These are phyloP conservation scores for Aschersonia sp. DNA, from an alignment of 2,329 filamentous ascomycete genomes.

Conservation along the genomic window DNA sequence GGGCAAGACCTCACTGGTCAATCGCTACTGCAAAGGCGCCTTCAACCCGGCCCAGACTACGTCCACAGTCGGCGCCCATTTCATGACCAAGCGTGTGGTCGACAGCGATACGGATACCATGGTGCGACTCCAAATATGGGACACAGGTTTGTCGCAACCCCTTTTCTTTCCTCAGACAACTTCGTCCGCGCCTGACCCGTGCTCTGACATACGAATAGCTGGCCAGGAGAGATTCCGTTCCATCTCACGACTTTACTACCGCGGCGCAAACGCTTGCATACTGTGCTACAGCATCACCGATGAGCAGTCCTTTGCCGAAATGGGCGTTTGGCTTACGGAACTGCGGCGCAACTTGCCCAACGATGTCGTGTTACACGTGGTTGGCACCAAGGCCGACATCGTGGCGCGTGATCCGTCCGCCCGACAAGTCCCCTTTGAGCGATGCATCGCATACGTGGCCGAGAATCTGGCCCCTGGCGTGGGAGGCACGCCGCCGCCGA, in stretches of 20 bases:
- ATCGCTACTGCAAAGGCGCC: slow-evolving; percentile 59
- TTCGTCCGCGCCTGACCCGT: neutral
- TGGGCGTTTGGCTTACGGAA: slow-evolving; percentile 83
- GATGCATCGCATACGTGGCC: slow-evolving; percentile 89
- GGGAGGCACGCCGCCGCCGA: slow-evolving; percentile 52
- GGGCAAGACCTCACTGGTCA: slow-evolving; percentile 66
- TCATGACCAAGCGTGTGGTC: slow-evolving; percentile 65
- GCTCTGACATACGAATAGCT: slow-evolving; percentile 25
- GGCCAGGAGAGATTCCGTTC: slow-evolving; percentile 92
- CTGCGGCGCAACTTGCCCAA: slow-evolving; percentile 63
- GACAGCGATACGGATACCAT: slow-evolving; percentile 76
- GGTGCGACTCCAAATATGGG: slow-evolving; percentile 91
- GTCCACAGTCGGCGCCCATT: slow-evolving; percentile 68
- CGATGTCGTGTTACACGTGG: slow-evolving; percentile 82
- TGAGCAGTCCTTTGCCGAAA: slow-evolving; percentile 72
- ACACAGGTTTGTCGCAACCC: slow-evolving; percentile 45
- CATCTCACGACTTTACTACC: slow-evolving; percentile 92
- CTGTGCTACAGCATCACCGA: slow-evolving; percentile 92
- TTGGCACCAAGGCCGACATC: slow-evolving; percentile 86
- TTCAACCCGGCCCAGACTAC: slow-evolving; percentile 51
- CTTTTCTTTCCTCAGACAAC: neutral
- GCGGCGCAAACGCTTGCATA: slow-evolving; percentile 85
- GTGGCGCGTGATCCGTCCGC: slow-evolving; percentile 68
- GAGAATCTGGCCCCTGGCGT: slow-evolving; percentile 71
- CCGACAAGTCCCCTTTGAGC: slow-evolving; percentile 83